Evolutionary conservation across 2,329 filamentous ascomycete genomes (phyloP), one percentile per base, ranked within the genome.

Genomic region (Pseudocercospora fuligena): DNA sequence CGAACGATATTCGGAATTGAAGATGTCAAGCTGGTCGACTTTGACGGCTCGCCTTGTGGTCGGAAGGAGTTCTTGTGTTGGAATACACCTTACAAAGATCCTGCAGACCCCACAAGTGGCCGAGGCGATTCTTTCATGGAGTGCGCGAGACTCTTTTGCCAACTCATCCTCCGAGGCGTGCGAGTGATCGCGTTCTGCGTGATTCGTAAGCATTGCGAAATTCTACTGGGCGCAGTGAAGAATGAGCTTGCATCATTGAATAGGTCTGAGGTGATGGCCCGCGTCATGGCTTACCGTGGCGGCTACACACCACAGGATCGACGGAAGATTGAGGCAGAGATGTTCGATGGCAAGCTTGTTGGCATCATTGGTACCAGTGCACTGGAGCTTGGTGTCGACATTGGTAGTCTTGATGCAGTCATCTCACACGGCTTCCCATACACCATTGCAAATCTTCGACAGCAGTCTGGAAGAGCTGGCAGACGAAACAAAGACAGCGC

Each of bases 21-120:
- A 0, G 84, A 94, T 69, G 92, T 97, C 14, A 88, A 86, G 65
- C 79, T 98, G 53, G 90, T 94, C 0, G 93, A 97, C 75, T 94
- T 92, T 74, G 95, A 99, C 76, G 95, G 95, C 1, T 97, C 94
- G 0, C 95, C 95, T 0, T 93, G 93, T 5, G 93, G 94, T 0
- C 86, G 93, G 23, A 98, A 98, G 77, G 94, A 98, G 74, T 98
- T 98, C 65, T 76, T 99, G 6, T 98, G 94, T 78, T 99, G 95
- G 95, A 98, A 99, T 73, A 97, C 94, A 0, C 95, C 95, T 0
- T 97, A 89, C 79, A 96, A 93, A 77, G 94, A 97, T 72, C 93
- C 94, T 0, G 87, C 85, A 0, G 94, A 98, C 78, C 92, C 93
- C 8, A 88, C 91, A 0, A 97, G 92, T 73, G 94, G 95, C 1